These are phyloP conservation scores for Nemania abortiva DNA, from an alignment of 2,329 filamentous ascomycete species.

Conservation along the genomic window DNA sequence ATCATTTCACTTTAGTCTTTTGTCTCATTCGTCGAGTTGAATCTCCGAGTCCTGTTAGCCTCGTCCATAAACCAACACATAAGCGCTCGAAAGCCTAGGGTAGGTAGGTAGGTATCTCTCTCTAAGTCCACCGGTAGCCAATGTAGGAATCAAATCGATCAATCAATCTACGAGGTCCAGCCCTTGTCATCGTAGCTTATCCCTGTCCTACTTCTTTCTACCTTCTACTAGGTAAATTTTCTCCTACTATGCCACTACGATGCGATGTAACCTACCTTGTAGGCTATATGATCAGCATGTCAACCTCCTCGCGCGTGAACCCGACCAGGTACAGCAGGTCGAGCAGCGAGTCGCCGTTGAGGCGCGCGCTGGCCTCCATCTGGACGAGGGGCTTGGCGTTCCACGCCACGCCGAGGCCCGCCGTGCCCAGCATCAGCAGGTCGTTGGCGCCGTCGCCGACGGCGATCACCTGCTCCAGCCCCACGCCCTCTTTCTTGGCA, in stretches of 20 bases:
- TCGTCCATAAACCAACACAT: neutral
- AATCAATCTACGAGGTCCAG: slow-evolving; percentile 24
- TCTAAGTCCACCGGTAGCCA: neutral
- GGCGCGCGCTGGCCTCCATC: slow-evolving; percentile 76
- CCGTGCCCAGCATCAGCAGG: slow-evolving; percentile 80
- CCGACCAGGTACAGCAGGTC: slow-evolving; percentile 82
- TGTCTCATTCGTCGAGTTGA: neutral
- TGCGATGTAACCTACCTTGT: slow-evolving; percentile 15
- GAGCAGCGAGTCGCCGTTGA: slow-evolving; percentile 77
- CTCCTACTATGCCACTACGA: slow-evolving; percentile 19
- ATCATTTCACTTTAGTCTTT: neutral
- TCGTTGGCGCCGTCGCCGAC: slow-evolving; percentile 89
- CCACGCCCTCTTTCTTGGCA: slow-evolving; percentile 73
- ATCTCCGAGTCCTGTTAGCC: neutral
- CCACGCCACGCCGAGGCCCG: slow-evolving; percentile 83
- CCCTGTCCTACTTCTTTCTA: neutral
- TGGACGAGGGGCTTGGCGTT: slow-evolving; percentile 88
- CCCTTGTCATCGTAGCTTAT: slow-evolving; percentile 9
- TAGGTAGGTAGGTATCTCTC: neutral
- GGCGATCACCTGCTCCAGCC: slow-evolving; percentile 75
- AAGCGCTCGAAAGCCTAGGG: neutral
- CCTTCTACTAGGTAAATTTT: too few relatives aligned
- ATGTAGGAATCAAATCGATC: too few relatives aligned
- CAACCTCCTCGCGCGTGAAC: slow-evolving; percentile 73
- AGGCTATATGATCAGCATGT: slow-evolving; percentile 56